Evolutionary conservation across 352 stramenopile species (phyloP), one percentile per base, ranked within the genome.

Genomic region (Blastocystis sp.): DNA sequence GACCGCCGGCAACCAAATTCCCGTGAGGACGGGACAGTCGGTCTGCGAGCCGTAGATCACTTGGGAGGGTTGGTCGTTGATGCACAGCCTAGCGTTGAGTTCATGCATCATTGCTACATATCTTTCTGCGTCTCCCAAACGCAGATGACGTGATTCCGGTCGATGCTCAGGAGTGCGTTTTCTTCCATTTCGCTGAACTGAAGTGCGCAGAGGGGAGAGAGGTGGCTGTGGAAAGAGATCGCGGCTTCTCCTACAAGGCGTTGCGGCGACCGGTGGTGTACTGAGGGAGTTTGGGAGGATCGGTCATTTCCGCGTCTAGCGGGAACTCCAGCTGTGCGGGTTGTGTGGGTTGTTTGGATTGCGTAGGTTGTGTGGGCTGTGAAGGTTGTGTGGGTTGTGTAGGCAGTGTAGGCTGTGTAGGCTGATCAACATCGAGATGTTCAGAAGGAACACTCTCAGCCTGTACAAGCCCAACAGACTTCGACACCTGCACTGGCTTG

Each of bases 71-170:
- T 27, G 27, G 6, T 32, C 32, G 29, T 81, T 48, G 36, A 81
- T 81, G 40, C 48, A 81, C 9, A 81, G 53, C 29, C 69, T 81
- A 46, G 11, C 18, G 34, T n/a, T 48, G 64, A 81, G 24, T 18
- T 11, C 27, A 49, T n/a, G 24, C 24, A n/a, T n/a, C n/a, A n/a
- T n/a, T n/a, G n/a, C n/a, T 40, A 7, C 16, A 38, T 0, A 24
- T 9, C 8, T 21, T 29, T 63, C 69, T 61, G 46, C 4, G 69
- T 81, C n/a, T 81, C 69, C 69, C 69, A 81, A 46, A 81, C 56
- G 42, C 69, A 81, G 6, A 57, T 57, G n/a, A 64, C 29, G n/a
- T 51, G 40, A n/a, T 40, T 27, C 18, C 29, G 18, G 21, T 81
- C 69, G 24, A 64, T 44, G 1, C 44, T 81, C 21, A 81, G 44